These are phyloP conservation scores for Diplotaxis tenuifolia DNA, from an alignment of 345 rosid genomes.

Conservation along the genomic window DNA sequence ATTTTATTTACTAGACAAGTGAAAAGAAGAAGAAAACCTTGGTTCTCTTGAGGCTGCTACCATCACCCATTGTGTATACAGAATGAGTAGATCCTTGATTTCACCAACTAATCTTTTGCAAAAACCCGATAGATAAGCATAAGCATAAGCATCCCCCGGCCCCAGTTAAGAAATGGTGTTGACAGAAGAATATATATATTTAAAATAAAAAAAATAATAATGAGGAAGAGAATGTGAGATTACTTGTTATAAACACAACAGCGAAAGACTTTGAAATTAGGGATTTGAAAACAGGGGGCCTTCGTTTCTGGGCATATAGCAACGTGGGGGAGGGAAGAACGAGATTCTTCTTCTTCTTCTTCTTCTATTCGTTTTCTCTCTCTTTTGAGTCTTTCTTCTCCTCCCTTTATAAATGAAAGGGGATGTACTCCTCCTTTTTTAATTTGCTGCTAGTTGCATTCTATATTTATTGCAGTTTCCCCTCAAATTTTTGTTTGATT, in stretches of 20 bases:
- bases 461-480: constrained; percentile 27
- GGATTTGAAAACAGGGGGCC: constrained; percentile 22
- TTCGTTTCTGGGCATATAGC: constrained; percentile 26
- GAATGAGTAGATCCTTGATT: constrained; percentile 16
- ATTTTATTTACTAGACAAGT: background rate
- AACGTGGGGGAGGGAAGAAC: constrained; percentile 9
- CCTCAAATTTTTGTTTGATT: background rate
- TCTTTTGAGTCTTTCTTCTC: constrained; percentile 14
- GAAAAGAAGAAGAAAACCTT: constrained; percentile 46
- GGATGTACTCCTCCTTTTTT: background rate
- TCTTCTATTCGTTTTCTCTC: constrained; percentile 8
- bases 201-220: too few species aligned
- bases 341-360: constrained; percentile 20
- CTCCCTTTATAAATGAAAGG: background rate
- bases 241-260: constrained; percentile 7
- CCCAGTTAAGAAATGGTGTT: constrained; percentile 35
- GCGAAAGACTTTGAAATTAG: background rate
- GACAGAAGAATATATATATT: constrained; percentile 46
- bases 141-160: background rate
- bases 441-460: constrained; percentile 7
- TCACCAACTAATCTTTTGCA: background rate
- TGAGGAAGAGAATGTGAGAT: constrained; percentile 44
- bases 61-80: constrained; percentile 77
- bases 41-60: constrained; percentile 66
- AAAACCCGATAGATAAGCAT: background rate